phyloP scores from a whole-genome alignment of 2,329 filamentous ascomycete species.

The Aspergillus eucalypticola region DNA sequence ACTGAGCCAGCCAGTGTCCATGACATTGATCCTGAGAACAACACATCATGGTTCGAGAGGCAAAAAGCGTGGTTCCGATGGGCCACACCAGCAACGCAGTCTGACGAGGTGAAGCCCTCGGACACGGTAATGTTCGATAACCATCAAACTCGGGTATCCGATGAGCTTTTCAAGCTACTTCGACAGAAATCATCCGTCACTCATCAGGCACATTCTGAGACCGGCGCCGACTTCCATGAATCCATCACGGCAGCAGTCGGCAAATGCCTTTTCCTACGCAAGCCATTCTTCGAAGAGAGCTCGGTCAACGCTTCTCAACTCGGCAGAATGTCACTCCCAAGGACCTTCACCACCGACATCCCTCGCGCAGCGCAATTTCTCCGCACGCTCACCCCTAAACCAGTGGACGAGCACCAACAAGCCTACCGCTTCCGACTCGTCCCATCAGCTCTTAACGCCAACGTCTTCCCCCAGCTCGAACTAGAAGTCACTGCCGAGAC shows the following conservation, averaged over 20 bases:
- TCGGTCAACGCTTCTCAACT: constrained; percentile 33
- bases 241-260: constrained; percentile 40
- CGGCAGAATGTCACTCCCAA: constrained; percentile 30
- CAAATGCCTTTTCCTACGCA: constrained; percentile 40
- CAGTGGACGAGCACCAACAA: constrained; percentile 14
- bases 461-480: constrained; percentile 36
- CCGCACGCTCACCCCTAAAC: constrained; percentile 24
- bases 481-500: constrained; percentile 28
- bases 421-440: constrained; percentile 35
- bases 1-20: constrained; percentile 30
- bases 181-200: constrained; percentile 13
- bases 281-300: constrained; percentile 23
- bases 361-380: constrained; percentile 37
- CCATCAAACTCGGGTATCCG: constrained; percentile 33
- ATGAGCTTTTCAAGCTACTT: constrained; percentile 35
- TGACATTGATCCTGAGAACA: constrained; percentile 24
- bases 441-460: constrained; percentile 29
- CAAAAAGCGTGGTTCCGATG: constrained; percentile 42
- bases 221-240: constrained; percentile 27
- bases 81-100: constrained; percentile 31
- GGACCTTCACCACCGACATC: constrained; percentile 37
- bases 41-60: constrained; percentile 34
- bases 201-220: background rate
- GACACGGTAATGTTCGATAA: constrained; percentile 31
- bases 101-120: constrained; percentile 17